These are phyloP conservation scores for Acanthamoeba castellanii DNA, from an alignment of 208 protist species.

Conservation along the genomic window DNA sequence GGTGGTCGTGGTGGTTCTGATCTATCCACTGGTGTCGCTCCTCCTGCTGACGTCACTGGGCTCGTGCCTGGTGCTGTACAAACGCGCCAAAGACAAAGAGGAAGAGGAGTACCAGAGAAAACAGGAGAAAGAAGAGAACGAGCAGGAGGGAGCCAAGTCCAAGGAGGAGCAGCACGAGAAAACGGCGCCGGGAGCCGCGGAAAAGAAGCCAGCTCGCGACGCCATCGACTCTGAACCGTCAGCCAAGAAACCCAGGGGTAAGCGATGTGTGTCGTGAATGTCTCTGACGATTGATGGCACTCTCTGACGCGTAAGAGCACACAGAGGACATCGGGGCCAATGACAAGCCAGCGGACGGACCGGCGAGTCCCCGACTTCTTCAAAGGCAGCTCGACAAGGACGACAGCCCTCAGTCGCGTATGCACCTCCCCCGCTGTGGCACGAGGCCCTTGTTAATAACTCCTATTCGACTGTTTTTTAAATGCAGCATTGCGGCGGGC, in stretches of 20 bases:
- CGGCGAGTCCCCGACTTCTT: neutral
- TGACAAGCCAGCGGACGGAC: neutral
- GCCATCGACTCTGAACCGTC: neutral
- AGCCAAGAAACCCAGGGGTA: neutral
- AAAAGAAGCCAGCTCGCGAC: neutral
- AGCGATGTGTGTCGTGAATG: neutral
- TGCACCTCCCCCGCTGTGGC: neutral
- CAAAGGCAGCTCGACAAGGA: neutral
- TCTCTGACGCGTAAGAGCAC: neutral
- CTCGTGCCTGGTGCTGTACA: slow-evolving; percentile 23
- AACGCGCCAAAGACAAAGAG: slow-evolving; percentile 46
- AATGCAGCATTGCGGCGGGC: neutral
- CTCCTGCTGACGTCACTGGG: neutral
- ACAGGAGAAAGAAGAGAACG: neutral
- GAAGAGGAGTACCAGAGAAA: neutral
- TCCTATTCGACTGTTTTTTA: neutral
- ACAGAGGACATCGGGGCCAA: neutral
- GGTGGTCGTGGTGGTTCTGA: slow-evolving; percentile 15
- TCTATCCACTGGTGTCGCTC: slow-evolving; percentile 21
- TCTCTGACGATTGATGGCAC: neutral
- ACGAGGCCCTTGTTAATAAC: neutral
- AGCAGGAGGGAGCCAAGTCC: neutral
- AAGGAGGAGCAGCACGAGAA: neutral
- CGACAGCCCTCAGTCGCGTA: neutral
- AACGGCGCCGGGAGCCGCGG: neutral